Evolutionary conservation across 2,329 filamentous ascomycete genomes (phyloP), one percentile per base, ranked within the genome.

Genomic region (Cryphonectria naterciae): DNA sequence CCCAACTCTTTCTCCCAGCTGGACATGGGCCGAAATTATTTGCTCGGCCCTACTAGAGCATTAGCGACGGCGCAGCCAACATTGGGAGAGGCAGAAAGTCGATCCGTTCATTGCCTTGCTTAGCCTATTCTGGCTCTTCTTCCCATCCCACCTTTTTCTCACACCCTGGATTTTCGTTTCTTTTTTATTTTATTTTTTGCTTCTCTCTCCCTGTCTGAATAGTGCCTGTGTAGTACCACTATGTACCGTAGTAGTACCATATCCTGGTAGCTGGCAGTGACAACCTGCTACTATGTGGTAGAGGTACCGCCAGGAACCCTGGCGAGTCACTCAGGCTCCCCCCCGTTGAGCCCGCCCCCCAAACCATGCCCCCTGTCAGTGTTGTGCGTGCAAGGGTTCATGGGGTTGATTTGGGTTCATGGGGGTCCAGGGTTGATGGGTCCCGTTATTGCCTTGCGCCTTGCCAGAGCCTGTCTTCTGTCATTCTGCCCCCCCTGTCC

Each of bases 401-500:
- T 63, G 62, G 62, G 41, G 41, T 28, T 46, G 39, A 43, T 28
- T 58, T 28, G 63, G 63, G 63, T 19, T 49, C 43, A 22, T 58
- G 54, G 63, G 63, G 63, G 17, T 35, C 43, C n/a, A 43, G 39
- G 43, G 28, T 32, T 49, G 28, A 64, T 28, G 65, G 65, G 65
- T 39, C 65, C 65, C 25, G 66, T 41, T 43, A 60, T 65, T 43
- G 63, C 63, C 62, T 65, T 65, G 43, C 43, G 64, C 49, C 64
- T 54, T 66, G 35, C 46, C 49, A 54, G 28, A 65, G 43, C 25
- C 37, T 65, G 28, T 37, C 41, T 49, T 65, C 39, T 25, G 63
- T 65, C 39, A 65, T 17, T 46, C 41, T 22, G 25, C 13, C 63
- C 41, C 63, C 63, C 32, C 63, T 28, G 39, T 32, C 63, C 65